Evolutionary conservation across 2,329 filamentous ascomycete species (phyloP), one percentile per base, ranked within the genome.

Genomic region (Elsinoe batatas): DNA sequence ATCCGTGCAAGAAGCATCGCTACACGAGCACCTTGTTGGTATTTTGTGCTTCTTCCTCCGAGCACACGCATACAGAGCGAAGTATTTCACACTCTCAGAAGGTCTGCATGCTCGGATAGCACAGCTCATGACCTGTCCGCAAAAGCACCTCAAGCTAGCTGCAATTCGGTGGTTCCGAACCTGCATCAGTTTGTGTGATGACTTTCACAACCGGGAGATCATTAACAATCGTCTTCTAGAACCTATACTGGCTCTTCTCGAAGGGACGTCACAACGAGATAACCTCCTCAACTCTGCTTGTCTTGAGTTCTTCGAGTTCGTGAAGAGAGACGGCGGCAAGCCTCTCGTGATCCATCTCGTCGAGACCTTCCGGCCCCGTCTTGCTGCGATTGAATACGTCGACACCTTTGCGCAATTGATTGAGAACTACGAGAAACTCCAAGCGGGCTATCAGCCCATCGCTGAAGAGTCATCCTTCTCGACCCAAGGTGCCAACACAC

Each of bases 251-350:
- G 82, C 93, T 61, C 84, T 96, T 36, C 79, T 97, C 33, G 80
- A 86, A 56, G 82, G 87, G 61, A 93, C 89, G 0, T 86, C 96
- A 80, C 88, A 91, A 1, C 82, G 90, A 40, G 91, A 98, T 69
- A 97, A 96, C 63, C 77, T 98, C 2, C 78, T 97, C 32, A 94
- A 93, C 69, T 97, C 91, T 0, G 91, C 91, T 7, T 95, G 89
- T 63, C 77, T 97, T 8, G 93, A 98, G 65, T 80, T 98, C 42
- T 97, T 98, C 61, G 90, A 95, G 64, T 90, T 85, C 65, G 87
- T 97, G 64, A 89, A 85, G 67, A 72, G 74, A 22, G 88, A 94
- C 64, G 83, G 83, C 56, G 79, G 91, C 64, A 94, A 90, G 68
- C 82, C 87, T 12, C 76, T 96, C 46, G 83, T 95, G 56, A 83